phyloP scores from a whole-genome alignment of 2,329 filamentous ascomycete species.

The Claviceps digitariae region DNA sequence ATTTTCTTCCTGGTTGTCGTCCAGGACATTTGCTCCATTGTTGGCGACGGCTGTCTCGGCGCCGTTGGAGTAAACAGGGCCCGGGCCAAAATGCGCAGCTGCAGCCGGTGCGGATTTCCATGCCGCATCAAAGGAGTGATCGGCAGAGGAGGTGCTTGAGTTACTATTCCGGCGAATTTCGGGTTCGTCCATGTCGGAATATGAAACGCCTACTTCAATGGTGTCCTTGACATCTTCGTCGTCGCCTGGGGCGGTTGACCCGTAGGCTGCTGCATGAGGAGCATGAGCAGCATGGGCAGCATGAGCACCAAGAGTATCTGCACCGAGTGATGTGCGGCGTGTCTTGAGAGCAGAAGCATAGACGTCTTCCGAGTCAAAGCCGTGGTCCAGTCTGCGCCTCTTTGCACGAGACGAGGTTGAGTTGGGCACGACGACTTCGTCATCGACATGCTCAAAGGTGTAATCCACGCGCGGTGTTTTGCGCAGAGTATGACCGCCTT shows the following conservation, averaged over 20 bases:
- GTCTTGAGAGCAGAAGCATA: slow-evolving; percentile 18
- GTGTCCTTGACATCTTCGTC: slow-evolving; percentile 42
- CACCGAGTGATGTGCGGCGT: slow-evolving; percentile 23
- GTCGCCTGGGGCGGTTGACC: slow-evolving; percentile 17
- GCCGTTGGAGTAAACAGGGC: background rate
- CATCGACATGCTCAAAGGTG: slow-evolving; percentile 37
- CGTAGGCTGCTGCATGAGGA: slow-evolving; percentile 24
- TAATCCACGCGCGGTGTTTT: slow-evolving; percentile 45
- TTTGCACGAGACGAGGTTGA: slow-evolving; percentile 21
- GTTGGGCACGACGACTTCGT: slow-evolving; percentile 28
- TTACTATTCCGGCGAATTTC: slow-evolving; percentile 13
- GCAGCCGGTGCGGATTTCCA: slow-evolving; percentile 9
- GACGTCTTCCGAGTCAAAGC: slow-evolving; percentile 21
- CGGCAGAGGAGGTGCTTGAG: slow-evolving; percentile 18
- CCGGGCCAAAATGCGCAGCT: background rate
- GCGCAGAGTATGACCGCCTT: slow-evolving; percentile 45
- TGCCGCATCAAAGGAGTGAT: slow-evolving; percentile 9
- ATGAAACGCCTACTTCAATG: slow-evolving; percentile 38
- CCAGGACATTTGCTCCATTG: background rate
- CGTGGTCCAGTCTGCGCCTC: slow-evolving; percentile 23
- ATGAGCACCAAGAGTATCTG: slow-evolving; percentile 14
- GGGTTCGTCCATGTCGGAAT: slow-evolving; percentile 19
- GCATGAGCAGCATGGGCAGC: slow-evolving; percentile 12
- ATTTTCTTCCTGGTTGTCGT: background rate
- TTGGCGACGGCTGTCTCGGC: background rate